phyloP scores from a whole-genome alignment of 345 rosid species.

The Eucalyptus marginata region DNA sequence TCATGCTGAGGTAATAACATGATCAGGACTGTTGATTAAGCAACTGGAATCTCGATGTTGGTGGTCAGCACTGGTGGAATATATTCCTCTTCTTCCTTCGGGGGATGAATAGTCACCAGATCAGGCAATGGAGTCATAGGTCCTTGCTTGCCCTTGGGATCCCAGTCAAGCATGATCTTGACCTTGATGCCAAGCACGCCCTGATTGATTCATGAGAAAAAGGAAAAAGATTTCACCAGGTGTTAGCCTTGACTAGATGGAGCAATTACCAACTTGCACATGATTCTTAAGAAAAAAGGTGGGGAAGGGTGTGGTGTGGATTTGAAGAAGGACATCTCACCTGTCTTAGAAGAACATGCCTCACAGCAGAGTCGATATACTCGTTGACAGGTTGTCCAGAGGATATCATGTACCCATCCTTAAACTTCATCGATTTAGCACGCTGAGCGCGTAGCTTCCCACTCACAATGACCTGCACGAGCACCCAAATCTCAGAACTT shows the following conservation, averaged over 20 bases:
- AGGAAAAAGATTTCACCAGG: neutral
- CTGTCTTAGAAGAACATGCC: slow-evolving; percentile 40
- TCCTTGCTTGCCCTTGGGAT: slow-evolving; percentile 36
- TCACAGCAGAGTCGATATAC: slow-evolving; percentile 36
- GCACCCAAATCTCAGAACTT: neutral
- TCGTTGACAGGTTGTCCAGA: slow-evolving; percentile 36
- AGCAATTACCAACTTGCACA: neutral
- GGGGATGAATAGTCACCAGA: slow-evolving; percentile 26
- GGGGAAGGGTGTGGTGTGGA: neutral
- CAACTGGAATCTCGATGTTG: neutral
- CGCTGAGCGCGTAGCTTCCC: slow-evolving; percentile 36
- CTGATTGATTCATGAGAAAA: neutral
- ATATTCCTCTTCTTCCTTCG: slow-evolving; percentile 25
- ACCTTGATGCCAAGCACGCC: slow-evolving; percentile 42
- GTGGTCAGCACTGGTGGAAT: neutral
- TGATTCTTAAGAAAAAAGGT: neutral
- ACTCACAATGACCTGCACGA: slow-evolving; percentile 24
- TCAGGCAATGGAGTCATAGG: slow-evolving; percentile 25
- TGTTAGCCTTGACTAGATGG: neutral
- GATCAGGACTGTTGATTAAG: neutral
- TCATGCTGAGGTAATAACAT: neutral
- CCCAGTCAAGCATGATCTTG: slow-evolving; percentile 40
- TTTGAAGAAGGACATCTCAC: neutral
- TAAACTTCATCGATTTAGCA: slow-evolving; percentile 35
- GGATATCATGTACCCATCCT: slow-evolving; percentile 45